Conservation (phyloP, 441 rosid species). For the Omphalea diandra region DNA sequence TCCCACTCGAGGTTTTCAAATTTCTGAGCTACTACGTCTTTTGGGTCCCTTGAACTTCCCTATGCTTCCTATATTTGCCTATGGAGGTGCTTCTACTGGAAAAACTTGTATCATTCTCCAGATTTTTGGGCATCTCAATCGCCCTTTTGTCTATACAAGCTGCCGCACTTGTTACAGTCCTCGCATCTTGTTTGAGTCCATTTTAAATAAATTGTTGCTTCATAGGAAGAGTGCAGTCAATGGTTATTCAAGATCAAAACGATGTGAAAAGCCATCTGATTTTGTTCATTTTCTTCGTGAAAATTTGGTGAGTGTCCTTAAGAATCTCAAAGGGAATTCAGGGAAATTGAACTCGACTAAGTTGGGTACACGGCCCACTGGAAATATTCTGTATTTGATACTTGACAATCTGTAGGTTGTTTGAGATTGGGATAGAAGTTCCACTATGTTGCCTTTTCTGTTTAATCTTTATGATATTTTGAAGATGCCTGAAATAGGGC, state of each 20-base stretch:
- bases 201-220: slow-evolving; percentile 64
- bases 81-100: slow-evolving; percentile 80
- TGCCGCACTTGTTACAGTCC: slow-evolving; percentile 68
- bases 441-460: slow-evolving; percentile 57
- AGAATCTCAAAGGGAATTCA: slow-evolving; percentile 34
- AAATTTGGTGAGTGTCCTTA: slow-evolving; percentile 40
- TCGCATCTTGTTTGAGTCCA: slow-evolving; percentile 71
- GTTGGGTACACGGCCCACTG: slow-evolving; percentile 32
- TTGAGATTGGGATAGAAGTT: slow-evolving; percentile 71
- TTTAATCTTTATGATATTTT: slow-evolving; percentile 56
- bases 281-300: slow-evolving; percentile 64
- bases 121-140: slow-evolving; percentile 57
- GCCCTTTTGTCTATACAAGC: slow-evolving; percentile 77
- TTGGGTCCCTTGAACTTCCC: slow-evolving; percentile 67
- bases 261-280: slow-evolving; percentile 81
- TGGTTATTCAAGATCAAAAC: slow-evolving; percentile 65
- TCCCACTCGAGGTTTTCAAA: slow-evolving; percentile 57
- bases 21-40: slow-evolving; percentile 50
- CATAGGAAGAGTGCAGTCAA: slow-evolving; percentile 57
- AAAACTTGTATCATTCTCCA: slow-evolving; percentile 77
- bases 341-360: slow-evolving; percentile 33
- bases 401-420: slow-evolving; percentile 77
- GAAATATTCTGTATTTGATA: slow-evolving; percentile 67
- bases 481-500: slow-evolving; percentile 72
- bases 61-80: slow-evolving; percentile 57